Base-by-base conservation (phyloP, 768 basidiomycete species). In the Hortiboletus flavorubellus region DNA sequence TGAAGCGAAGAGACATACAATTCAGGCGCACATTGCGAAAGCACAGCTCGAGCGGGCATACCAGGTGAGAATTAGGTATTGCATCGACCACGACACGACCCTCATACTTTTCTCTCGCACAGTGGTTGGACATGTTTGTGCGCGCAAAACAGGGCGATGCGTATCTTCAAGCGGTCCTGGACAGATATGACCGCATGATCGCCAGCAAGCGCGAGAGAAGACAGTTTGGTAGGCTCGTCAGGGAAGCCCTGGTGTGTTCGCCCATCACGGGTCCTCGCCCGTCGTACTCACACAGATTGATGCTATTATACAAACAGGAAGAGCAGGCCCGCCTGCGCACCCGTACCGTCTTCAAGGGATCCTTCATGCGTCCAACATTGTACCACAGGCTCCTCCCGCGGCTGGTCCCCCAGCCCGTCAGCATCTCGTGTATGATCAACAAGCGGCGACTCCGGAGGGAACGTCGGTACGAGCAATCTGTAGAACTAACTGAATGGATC, bases 311-410 rank as follows among this genome's bases (percentile, higher is more conserved):
- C 35, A n/a, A 15, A 56, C 49, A 89, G 85, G 80, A 78, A 50
- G 87, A 84, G 76, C 78, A 78, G 54, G 62, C 75, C 8, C 74
- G 74, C 23, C 72, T 88, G 38, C 77, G 74, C 37, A 79, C 75
- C 21, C 80, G 84, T 4, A 85, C 89, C 12, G 84, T 87, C 34
- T 70, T 92, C 55, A 92, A 89, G 8, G 89, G 91, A 5, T 79
- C 77, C 2, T 81, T 82, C 66, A 66, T 92, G n/a, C 83, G 82
- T 11, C 80, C 91, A 0, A 77, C 86, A 0, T 49, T 81, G 8
- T 82, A 72, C 70, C 83, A 92, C 65, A 76, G 72, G 0, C 90
- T 92, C 1, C 78, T 97, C 14, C 92, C 92, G 0, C 83, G 90
- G 0, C 73, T 97, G 61, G 83, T 79, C 39, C 91, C 90, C 1